Conservation (phyloP, 805 yeast genomes). For the Cyberlindnera saturnus region DNA sequence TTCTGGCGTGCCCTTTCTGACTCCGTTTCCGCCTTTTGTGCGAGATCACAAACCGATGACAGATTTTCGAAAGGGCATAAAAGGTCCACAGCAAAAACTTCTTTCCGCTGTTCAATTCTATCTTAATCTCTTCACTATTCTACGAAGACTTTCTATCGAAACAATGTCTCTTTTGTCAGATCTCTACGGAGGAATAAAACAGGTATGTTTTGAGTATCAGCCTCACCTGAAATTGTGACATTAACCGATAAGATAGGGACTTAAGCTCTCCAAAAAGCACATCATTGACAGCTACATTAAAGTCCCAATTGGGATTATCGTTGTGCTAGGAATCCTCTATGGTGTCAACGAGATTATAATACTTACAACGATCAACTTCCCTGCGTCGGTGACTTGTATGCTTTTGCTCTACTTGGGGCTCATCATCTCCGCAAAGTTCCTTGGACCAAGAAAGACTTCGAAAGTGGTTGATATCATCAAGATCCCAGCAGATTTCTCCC, state of each 20-base stretch:
- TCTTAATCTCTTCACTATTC: too few species aligned
- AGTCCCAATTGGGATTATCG: constrained; percentile 20
- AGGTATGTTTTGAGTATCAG: neutral
- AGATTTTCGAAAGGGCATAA: neutral
- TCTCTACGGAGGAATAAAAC: neutral
- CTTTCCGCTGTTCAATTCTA: too few species aligned
- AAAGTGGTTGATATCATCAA: constrained; percentile 32
- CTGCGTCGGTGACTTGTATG: constrained; percentile 70
- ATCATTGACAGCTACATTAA: constrained; percentile 17
- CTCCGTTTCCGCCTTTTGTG: too few species aligned
- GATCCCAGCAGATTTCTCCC: constrained; percentile 61
- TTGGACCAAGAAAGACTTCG: constrained; percentile 31
- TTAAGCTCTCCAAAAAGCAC: constrained; percentile 15
- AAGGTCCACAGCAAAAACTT: too few species aligned
- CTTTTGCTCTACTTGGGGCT: constrained; percentile 46
- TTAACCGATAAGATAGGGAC: constrained; percentile 8
- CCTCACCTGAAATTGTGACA: neutral
- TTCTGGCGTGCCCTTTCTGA: too few species aligned
- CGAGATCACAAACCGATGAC: neutral
- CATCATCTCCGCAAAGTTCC: constrained; percentile 29
- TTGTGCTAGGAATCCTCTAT: constrained; percentile 16
- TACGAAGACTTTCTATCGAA: too few species aligned
- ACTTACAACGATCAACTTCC: constrained; percentile 41
- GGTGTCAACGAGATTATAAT: constrained; percentile 23
- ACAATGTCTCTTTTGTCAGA: neutral